Conservation (phyloP, 2,329 filamentous ascomycete genomes). For the Thyridium curvatum region DNA sequence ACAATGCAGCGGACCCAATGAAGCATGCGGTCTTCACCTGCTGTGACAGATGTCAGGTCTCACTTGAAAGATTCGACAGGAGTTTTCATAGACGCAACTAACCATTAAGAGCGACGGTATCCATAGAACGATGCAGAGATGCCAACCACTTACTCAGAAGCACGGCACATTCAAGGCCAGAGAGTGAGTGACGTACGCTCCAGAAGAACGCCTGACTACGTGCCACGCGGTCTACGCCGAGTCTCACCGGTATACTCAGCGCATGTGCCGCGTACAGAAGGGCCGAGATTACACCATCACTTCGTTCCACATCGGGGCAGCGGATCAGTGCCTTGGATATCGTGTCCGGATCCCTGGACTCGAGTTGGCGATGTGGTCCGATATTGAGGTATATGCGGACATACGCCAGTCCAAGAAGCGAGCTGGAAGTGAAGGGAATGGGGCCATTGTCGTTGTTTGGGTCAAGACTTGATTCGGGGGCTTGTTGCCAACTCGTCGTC, state of each 20-base stretch:
- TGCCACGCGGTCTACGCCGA: constrained; percentile 46
- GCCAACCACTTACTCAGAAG: constrained; percentile 27
- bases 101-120: too few relatives aligned
- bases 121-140: too few relatives aligned
- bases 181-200: constrained; percentile 48
- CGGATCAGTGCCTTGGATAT: constrained; percentile 37
- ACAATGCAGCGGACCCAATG: constrained; percentile 39
- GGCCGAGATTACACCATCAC: constrained; percentile 38
- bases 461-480: constrained; percentile 45
- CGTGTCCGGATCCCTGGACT: constrained; percentile 35
- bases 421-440: constrained; percentile 40
- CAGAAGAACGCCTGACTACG: constrained; percentile 47
- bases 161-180: constrained; percentile 45
- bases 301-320: constrained; percentile 31
- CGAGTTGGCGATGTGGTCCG: constrained; percentile 37
- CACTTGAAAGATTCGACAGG: too few relatives aligned
- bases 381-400: constrained; percentile 28
- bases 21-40: constrained; percentile 35
- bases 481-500: constrained; percentile 46
- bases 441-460: constrained; percentile 45
- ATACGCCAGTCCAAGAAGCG: constrained; percentile 20
- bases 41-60: constrained; percentile 20
- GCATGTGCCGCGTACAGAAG: constrained; percentile 47
- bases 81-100: too few relatives aligned
- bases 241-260: constrained; percentile 44